Percentiles rank a stretch among this genome's conserved stretches.
Evolutionary conservation across 805 yeast species (phyloP).

Genomic region (Metschnikowia hibisci): DNA sequence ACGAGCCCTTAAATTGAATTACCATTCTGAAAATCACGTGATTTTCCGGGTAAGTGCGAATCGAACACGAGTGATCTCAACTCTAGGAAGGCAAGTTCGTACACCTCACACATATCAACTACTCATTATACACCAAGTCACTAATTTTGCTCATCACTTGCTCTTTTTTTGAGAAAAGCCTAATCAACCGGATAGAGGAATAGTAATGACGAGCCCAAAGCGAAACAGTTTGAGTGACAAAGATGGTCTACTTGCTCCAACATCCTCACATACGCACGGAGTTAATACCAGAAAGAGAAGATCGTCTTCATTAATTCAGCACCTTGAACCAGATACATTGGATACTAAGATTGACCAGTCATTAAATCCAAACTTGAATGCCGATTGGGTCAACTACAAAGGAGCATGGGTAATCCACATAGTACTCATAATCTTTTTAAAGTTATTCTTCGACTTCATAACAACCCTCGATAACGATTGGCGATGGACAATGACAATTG

Average conservation of each 20-base stretch:
- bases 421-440: slow-evolving; percentile 71
- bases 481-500: slow-evolving; percentile 91
- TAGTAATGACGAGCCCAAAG: slow-evolving; percentile 16
- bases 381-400: slow-evolving; percentile 92
- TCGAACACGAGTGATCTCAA: slow-evolving; percentile 2
- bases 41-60: slow-evolving; percentile 5
- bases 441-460: slow-evolving; percentile 71
- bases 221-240: slow-evolving; percentile 14
- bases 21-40: neutral
- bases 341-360: slow-evolving; percentile 92
- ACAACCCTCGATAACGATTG: slow-evolving; percentile 80
- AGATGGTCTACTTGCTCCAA: slow-evolving; percentile 20
- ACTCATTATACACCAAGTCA: neutral
- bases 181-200: neutral
- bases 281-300: slow-evolving; percentile 49
- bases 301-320: slow-evolving; percentile 84
- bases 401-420: slow-evolving; percentile 97
- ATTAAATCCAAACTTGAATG: slow-evolving; percentile 83
- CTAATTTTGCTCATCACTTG: neutral
- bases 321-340: slow-evolving; percentile 86
- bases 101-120: slow-evolving; percentile 1
- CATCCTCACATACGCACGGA: slow-evolving; percentile 18
- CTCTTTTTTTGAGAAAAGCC: neutral
- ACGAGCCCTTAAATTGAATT: too few relatives aligned
- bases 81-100: slow-evolving; percentile 1